Conservation (phyloP, 345 rosid genomes). For the Microthlaspi erraticum region DNA sequence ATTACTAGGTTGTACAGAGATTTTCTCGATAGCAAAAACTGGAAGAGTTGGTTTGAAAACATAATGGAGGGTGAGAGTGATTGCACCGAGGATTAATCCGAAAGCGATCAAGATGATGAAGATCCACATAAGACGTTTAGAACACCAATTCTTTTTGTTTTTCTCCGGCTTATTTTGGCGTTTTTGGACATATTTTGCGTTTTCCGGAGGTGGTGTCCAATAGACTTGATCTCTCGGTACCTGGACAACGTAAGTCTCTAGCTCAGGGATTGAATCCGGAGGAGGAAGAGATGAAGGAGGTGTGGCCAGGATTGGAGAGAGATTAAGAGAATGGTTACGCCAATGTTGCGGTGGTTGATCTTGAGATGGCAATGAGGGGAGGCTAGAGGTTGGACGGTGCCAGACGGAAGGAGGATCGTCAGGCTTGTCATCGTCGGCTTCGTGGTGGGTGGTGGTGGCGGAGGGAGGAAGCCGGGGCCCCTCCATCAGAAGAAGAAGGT, state of each 20-base stretch:
- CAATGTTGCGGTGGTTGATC: slow-evolving; percentile 37
- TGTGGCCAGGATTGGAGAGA: slow-evolving; percentile 17
- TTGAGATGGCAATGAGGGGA: slow-evolving; percentile 35
- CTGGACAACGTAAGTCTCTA: slow-evolving; percentile 60
- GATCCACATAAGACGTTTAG: slow-evolving; percentile 36
- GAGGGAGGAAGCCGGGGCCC: slow-evolving; percentile 55
- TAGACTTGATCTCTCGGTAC: slow-evolving; percentile 75
- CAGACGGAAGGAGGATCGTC: slow-evolving; percentile 33
- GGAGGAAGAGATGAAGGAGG: slow-evolving; percentile 31
- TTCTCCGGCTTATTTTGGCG: slow-evolving; percentile 41
- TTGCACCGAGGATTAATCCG: slow-evolving; percentile 29
- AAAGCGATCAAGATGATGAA: slow-evolving; percentile 37
- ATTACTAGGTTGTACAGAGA: slow-evolving; percentile 11
- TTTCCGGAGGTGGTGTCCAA: slow-evolving; percentile 63
- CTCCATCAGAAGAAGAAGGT: slow-evolving; percentile 64
- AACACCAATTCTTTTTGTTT: slow-evolving; percentile 12
- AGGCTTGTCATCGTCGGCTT: slow-evolving; percentile 25
- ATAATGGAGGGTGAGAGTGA: slow-evolving; percentile 8
- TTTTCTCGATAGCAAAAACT: slow-evolving; percentile 14
- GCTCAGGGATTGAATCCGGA: slow-evolving; percentile 23
- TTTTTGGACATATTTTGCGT: slow-evolving; percentile 53
- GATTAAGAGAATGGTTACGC: slow-evolving; percentile 43
- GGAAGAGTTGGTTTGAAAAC: slow-evolving; percentile 37
- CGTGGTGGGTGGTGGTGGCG: slow-evolving; percentile 35
- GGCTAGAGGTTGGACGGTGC: slow-evolving; percentile 46